These are phyloP conservation scores for Suillus sp. DNA, from an alignment of 768 basidiomycete genomes.

Conservation along the genomic window DNA sequence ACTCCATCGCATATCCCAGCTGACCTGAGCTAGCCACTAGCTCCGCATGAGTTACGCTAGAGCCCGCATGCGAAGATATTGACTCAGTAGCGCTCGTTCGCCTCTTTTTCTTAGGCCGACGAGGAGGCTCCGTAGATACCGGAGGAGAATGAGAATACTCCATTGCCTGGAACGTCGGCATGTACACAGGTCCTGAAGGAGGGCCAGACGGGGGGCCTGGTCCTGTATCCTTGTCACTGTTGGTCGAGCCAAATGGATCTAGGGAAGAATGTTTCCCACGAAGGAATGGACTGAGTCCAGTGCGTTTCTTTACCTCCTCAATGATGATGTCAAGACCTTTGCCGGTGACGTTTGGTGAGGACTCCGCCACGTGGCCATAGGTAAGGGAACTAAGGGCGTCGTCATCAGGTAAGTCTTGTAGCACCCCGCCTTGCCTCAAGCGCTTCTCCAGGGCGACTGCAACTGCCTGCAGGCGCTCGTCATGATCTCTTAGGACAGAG, in stretches of 20 bases:
- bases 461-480: slow-evolving; percentile 43
- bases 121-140: slow-evolving; percentile 35
- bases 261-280: slow-evolving; percentile 54
- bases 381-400: slow-evolving; percentile 15
- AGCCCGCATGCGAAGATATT: slow-evolving; percentile 37
- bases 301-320: slow-evolving; percentile 51
- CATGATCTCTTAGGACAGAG: slow-evolving; percentile 45
- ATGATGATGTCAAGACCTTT: slow-evolving; percentile 53
- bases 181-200: slow-evolving; percentile 37
- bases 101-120: slow-evolving; percentile 38
- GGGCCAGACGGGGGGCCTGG: slow-evolving; percentile 29
- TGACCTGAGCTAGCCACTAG: slow-evolving; percentile 4
- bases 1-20: slow-evolving; percentile 20
- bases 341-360: slow-evolving; percentile 45
- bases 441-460: slow-evolving; percentile 44
- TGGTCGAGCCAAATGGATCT: slow-evolving; percentile 48
- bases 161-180: slow-evolving; percentile 44
- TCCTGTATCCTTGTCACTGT: slow-evolving; percentile 36
- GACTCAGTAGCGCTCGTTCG: slow-evolving; percentile 39
- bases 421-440: slow-evolving; percentile 37
- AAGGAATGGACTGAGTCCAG: slow-evolving; percentile 49
- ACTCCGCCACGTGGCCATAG: slow-evolving; percentile 30
- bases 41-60: slow-evolving; percentile 15
- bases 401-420: slow-evolving; percentile 30
- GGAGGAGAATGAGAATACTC: slow-evolving; percentile 38